A percentile compares a stretch with the other conserved stretches of the same genome.
Conservation (phyloP, 345 rosid genomes). For the Linum lewisii region DNA sequence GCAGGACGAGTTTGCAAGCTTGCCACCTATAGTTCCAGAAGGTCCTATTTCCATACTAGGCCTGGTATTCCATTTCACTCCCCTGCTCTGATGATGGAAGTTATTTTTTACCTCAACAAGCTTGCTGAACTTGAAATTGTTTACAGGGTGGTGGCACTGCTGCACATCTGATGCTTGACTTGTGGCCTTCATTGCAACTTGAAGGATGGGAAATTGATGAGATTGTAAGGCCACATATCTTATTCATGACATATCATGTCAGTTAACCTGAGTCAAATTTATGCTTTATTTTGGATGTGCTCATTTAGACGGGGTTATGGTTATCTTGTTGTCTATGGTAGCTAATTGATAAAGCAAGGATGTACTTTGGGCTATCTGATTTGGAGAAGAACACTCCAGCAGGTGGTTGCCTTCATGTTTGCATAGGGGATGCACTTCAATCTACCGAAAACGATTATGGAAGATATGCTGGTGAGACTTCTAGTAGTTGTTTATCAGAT, state of each 20-base stretch:
- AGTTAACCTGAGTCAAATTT: not conserved
- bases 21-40: constrained; percentile 60
- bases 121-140: constrained; percentile 1
- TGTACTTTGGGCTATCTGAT: constrained; percentile 52
- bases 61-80: constrained; percentile 34
- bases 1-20: constrained; percentile 70
- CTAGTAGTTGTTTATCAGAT: not conserved
- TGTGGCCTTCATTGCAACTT: constrained; percentile 66
- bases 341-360: constrained; percentile 66
- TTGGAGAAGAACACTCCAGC: constrained; percentile 44
- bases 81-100: not conserved
- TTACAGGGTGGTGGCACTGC: constrained; percentile 84
- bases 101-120: not conserved
- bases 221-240: constrained; percentile 35
- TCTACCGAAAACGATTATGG: constrained; percentile 24
- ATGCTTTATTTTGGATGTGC: not conserved
- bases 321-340: constrained; percentile 23
- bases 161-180: constrained; percentile 68
- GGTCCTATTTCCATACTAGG: constrained; percentile 79
- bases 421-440: constrained; percentile 50
- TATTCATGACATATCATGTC: not conserved
- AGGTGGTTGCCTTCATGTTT: constrained; percentile 53
- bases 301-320: constrained; percentile 4
- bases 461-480: constrained; percentile 54
- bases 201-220: constrained; percentile 77